These are phyloP conservation scores for Erodium maritimum DNA, from an alignment of 345 rosid species.

Conservation along the genomic window DNA sequence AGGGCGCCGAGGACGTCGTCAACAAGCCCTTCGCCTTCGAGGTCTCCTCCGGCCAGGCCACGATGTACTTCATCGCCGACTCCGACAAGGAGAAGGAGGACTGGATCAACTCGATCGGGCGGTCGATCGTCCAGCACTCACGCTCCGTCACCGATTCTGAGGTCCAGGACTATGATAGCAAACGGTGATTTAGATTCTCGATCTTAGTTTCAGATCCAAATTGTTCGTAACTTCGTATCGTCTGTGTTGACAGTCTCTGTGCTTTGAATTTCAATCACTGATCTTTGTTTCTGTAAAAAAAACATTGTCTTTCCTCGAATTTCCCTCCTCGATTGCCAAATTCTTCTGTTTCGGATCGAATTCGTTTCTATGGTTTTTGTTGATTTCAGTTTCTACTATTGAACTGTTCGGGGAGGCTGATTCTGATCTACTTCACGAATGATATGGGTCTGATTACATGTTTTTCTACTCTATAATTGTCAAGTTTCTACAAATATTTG, in stretches of 20 bases:
- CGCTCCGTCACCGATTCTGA: constrained; percentile 61
- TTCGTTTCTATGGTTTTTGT: neutral
- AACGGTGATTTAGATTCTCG: constrained; percentile 7
- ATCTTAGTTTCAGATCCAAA: no score
- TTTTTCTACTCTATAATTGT: no score
- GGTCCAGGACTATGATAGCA: constrained; percentile 51
- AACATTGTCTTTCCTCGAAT: neutral
- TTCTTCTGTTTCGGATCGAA: neutral
- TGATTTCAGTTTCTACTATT: neutral
- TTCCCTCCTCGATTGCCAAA: neutral
- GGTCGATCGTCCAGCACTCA: constrained; percentile 64
- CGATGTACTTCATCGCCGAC: constrained; percentile 63
- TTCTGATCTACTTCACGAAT: no score
- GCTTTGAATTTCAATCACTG: neutral
- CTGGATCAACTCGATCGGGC: constrained; percentile 72
- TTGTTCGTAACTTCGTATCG: no score
- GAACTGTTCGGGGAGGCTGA: no score
- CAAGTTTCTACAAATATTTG: no score
- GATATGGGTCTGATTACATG: no score
- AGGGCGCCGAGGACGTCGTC: constrained; percentile 60
- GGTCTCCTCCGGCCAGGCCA: constrained; percentile 40
- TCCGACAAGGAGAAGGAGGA: constrained; percentile 70
- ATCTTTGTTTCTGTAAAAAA: neutral
- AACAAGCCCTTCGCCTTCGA: constrained; percentile 55
- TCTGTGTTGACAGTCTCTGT: neutral